Percentiles rank a stretch among this genome's conserved stretches.
Evolutionary conservation across 164 flowering plant species (phyloP).

Genomic region (Aristolochia contorta): DNA sequence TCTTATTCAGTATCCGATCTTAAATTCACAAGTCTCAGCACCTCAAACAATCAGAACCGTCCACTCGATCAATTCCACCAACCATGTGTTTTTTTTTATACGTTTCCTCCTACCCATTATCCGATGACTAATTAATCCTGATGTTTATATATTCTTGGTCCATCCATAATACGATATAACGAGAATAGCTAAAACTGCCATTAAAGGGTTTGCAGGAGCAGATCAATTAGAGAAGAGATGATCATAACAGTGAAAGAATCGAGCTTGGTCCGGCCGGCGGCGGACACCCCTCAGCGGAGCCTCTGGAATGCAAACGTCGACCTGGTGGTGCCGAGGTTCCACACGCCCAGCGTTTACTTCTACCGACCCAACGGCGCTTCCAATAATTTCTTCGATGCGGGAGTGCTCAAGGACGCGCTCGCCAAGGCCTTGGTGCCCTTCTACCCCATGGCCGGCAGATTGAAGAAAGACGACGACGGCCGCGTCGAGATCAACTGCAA

Average conservation of each 20-base stretch:
- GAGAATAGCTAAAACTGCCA: too few species aligned
- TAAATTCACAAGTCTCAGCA: too few species aligned
- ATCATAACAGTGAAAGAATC: conserved; percentile 8
- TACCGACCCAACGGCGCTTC: conserved; percentile 15
- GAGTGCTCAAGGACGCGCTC: conserved; percentile 31
- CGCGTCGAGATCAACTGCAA: conserved; percentile 47
- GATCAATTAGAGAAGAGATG: background rate
- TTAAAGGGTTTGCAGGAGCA: too few species aligned
- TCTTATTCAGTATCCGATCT: too few species aligned
- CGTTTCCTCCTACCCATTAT: too few species aligned
- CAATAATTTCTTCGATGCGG: conserved; percentile 11
- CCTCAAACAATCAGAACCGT: too few species aligned
- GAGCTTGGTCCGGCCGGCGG: conserved; percentile 10
- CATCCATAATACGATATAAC: too few species aligned
- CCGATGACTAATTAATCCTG: too few species aligned
- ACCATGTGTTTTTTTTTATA: too few species aligned
- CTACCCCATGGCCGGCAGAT: conserved; percentile 53
- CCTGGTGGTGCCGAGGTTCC: conserved; percentile 10
- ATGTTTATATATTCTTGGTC: too few species aligned
- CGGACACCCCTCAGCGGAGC: conserved; percentile 7
- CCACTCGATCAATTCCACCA: too few species aligned
- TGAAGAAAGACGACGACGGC: conserved; percentile 32
- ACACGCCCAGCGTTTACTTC: conserved; percentile 15
- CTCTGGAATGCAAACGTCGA: conserved; percentile 19
- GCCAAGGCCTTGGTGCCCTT: conserved; percentile 42